Evolutionary conservation across 306 rosid genomes (phyloP), one percentile per base, ranked within the genome.

Genomic region (Malus sieversii): DNA sequence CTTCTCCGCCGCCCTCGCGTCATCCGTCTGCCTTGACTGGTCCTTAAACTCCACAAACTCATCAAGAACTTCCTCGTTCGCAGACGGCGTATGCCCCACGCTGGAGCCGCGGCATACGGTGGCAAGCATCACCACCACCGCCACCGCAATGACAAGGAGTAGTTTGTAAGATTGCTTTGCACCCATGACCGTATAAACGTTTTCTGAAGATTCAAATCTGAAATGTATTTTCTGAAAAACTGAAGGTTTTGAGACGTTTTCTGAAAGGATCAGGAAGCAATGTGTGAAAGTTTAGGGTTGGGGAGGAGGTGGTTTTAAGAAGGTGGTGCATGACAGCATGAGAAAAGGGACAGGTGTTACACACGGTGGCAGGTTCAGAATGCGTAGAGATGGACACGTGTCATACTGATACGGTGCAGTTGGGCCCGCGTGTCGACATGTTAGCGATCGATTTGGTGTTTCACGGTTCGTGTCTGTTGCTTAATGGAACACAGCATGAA

Each of bases 71-170:
- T 89, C 90, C 58, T 90, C 90, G 10, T 73, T 75, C 12, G 65
- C 77, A 8, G 89, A 79, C 0, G 87, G 88, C 59, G 58, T 57
- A 57, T 82, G 86, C 4, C 83, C 93, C 29, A 65, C 84, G 30
- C 80, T 70, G 3, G 83, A 29, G 55, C 86, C 76, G 14, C 81
- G 12, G 75, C 89, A 86, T 4, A 30, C 22, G 53, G 73, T n/a
- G 52, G 74, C 72, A 22, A 74, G 29, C 74, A 62, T 27, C 68
- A 70, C 57, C 75, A 71, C 57, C 73, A 72, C 35, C 73, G 61
- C 68, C 72, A 71, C 55, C 59, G 53, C 18, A 22, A 33, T 51
- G 59, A 73, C 73, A 20, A 76, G 45, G 27, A 78, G 48, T 58
- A 72, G 38, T 8, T n/a, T 55, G 73, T 52, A 65, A n/a, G 79